phyloP scores from a whole-genome alignment of 352 stramenopile species.

The Globisporangium mamillatum region DNA sequence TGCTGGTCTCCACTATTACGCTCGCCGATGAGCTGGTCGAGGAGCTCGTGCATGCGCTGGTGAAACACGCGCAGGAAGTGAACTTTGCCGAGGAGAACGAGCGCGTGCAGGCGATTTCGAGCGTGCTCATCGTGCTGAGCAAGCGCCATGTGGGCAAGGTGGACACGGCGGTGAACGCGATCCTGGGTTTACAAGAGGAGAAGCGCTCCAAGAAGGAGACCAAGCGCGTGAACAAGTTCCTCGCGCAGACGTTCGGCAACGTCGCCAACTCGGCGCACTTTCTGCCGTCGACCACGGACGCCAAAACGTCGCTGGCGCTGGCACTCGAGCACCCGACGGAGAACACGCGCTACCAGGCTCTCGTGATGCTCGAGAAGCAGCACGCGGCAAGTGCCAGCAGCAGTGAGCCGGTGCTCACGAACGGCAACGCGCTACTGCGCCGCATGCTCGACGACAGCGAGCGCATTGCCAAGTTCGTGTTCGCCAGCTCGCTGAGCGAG shows the following conservation, averaged over 20 bases:
- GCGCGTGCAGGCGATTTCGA: conserved; percentile 44
- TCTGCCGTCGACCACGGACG: conserved; percentile 51
- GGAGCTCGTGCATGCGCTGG: conserved; percentile 46
- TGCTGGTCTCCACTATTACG: conserved; percentile 40
- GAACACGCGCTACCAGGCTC: conserved; percentile 68
- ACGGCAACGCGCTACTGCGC: conserved; percentile 56
- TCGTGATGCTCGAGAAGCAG: conserved; percentile 65
- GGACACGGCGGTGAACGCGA: conserved; percentile 33
- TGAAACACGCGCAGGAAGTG: conserved; percentile 39
- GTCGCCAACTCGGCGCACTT: conserved; percentile 80
- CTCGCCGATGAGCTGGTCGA: conserved; percentile 45
- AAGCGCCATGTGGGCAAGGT: conserved; percentile 60
- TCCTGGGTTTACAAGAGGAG: conserved; percentile 26
- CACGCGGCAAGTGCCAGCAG: conserved; percentile 9
- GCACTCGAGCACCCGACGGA: conserved; percentile 78
- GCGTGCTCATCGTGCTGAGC: conserved; percentile 44
- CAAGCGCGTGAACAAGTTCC: conserved; percentile 58
- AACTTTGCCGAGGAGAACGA: conserved; percentile 36
- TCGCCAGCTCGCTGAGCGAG: conserved; percentile 46
- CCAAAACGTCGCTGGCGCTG: conserved; percentile 72
- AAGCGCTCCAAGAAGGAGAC: conserved; percentile 37
- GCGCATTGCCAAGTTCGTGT: conserved; percentile 59
- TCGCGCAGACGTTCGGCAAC: conserved; percentile 63
- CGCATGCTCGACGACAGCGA: conserved; percentile 77
- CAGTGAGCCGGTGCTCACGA: conserved; percentile 42